Percentiles rank a stretch among this genome's conserved stretches.
Conservation (phyloP, 2,329 filamentous ascomycete species). For the Laburnicola sp. region DNA sequence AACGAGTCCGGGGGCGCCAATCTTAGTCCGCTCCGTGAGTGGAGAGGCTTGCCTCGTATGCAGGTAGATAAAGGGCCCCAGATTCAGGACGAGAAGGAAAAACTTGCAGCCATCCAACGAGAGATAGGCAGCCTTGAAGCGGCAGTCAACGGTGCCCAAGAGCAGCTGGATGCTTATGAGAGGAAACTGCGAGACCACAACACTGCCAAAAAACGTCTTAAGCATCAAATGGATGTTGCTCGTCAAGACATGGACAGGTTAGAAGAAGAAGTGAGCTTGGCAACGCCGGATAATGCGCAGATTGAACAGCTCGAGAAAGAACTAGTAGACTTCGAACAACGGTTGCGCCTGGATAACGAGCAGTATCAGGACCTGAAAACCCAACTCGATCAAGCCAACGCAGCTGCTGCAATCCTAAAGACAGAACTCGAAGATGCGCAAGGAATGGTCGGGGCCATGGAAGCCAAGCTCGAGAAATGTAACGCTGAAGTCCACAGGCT, state of each 20-base stretch:
- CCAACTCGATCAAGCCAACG: conserved; percentile 50
- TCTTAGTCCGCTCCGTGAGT: conserved; percentile 58
- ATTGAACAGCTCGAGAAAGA: conserved; percentile 50
- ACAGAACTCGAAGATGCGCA: conserved; percentile 35
- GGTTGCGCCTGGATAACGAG: conserved; percentile 39
- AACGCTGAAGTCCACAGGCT: conserved; percentile 34
- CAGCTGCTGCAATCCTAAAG: conserved; percentile 36
- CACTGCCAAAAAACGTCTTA: conserved; percentile 53
- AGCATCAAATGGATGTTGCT: conserved; percentile 60
- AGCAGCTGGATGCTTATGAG: conserved; percentile 55
- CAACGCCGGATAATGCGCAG: conserved; percentile 63
- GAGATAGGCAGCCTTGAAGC: conserved; percentile 33
- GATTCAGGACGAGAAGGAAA: conserved; percentile 57
- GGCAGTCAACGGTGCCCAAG: conserved; percentile 36
- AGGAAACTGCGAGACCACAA: conserved; percentile 55
- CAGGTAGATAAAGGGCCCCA: conserved; percentile 73
- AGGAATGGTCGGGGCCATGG: conserved; percentile 25
- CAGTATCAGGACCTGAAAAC: conserved; percentile 55
- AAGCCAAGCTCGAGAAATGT: conserved; percentile 33
- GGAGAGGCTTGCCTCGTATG: conserved; percentile 67
- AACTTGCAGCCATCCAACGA: conserved; percentile 56
- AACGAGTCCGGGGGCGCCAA: conserved; percentile 53
- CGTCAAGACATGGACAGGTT: conserved; percentile 67
- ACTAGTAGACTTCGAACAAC: conserved; percentile 61
- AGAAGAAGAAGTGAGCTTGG: conserved; percentile 64